Conservation (phyloP, 2,329 filamentous ascomycete genomes). For the Cryphonectria nitschkei region DNA sequence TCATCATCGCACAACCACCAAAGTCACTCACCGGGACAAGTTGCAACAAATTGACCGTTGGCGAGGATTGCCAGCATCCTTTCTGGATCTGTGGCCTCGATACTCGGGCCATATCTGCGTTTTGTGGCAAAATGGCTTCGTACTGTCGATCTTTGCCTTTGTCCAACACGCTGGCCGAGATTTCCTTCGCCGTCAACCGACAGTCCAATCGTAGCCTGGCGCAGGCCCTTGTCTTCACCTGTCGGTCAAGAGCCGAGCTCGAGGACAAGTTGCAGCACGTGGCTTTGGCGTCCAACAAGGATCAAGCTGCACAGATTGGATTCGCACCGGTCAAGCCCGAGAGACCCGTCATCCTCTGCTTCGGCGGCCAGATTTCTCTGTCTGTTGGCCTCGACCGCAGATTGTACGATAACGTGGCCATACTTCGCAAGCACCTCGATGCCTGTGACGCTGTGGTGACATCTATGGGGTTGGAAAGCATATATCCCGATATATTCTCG, state of each 20-base stretch:
- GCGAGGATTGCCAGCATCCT: not conserved
- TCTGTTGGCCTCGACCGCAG: constrained; percentile 37
- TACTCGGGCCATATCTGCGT: not conserved
- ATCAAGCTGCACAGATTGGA: not conserved
- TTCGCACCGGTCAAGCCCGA: not conserved
- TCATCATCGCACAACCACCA: no score
- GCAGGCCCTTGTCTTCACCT: constrained; percentile 34
- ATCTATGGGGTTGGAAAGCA: not conserved
- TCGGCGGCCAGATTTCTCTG: constrained; percentile 35
- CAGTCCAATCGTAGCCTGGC: constrained; percentile 37
- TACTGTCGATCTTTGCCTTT: not conserved
- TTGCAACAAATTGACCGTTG: no score
- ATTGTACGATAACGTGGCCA: constrained; percentile 36
- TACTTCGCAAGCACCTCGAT: not conserved
- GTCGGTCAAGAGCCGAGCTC: constrained; percentile 35
- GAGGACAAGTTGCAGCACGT: constrained; percentile 1
- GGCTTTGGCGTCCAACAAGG: not conserved
- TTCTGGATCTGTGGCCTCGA: constrained; percentile 15
- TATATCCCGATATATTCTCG: constrained; percentile 10
- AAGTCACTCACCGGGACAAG: no score
- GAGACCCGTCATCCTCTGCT: constrained; percentile 16
- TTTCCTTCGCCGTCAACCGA: constrained; percentile 40
- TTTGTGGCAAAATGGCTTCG: not conserved
- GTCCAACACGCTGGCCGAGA: constrained; percentile 25
- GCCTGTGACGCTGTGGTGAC: not conserved